Evolutionary conservation across 441 rosid genomes (phyloP).

Genomic region (Pelargonium australe): DNA sequence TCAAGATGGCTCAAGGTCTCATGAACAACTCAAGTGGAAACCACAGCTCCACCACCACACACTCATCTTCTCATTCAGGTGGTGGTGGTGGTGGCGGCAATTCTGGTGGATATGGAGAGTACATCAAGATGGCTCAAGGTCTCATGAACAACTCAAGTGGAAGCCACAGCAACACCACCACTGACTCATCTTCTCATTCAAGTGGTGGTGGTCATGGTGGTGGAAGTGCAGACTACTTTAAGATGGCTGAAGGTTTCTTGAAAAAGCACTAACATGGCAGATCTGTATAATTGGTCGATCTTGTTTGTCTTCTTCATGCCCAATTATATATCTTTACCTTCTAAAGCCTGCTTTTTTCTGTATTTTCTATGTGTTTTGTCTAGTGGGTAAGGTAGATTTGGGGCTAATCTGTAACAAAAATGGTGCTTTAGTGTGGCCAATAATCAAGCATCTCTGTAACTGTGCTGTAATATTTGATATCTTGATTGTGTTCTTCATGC

Average conservation of each 20-base stretch:
- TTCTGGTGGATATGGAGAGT: constrained; percentile 40
- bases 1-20: constrained; percentile 48
- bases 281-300: no score
- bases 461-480: not conserved
- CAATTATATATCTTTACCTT: no score
- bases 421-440: not conserved
- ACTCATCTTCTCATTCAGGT: not conserved
- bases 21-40: not conserved
- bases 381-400: not conserved
- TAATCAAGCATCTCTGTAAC: no score
- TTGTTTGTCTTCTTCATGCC: not conserved
- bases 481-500: not conserved
- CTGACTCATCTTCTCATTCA: not conserved
- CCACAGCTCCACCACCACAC: not conserved
- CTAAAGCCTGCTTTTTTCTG: not conserved
- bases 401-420: not conserved
- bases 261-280: constrained; percentile 24
- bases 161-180: not conserved
- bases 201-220: constrained; percentile 5
- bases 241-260: constrained; percentile 33
- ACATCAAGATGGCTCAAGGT: constrained; percentile 48
- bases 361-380: not conserved
- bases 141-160: constrained; percentile 4
- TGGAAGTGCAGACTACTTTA: constrained; percentile 23
- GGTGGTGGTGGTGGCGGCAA: constrained; percentile 13